Percentiles rank a stretch among this genome's conserved stretches.
These are phyloP conservation scores for Yamadazyma paraphyllophila DNA, from an alignment of 805 yeast species.

Conservation along the genomic window DNA sequence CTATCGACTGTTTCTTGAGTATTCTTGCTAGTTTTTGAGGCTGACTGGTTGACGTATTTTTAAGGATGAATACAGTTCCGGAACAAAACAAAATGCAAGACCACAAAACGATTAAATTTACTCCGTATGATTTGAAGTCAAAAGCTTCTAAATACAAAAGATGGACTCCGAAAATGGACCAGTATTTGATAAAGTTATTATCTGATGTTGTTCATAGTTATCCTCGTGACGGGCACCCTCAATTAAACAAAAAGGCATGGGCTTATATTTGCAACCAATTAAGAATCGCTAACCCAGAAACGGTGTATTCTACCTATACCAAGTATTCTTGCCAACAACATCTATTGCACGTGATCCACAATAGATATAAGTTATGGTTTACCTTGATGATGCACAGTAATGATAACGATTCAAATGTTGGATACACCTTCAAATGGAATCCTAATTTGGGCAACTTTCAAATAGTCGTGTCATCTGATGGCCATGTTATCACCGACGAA, in stretches of 20 bases:
- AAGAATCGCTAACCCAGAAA: slow-evolving; percentile 37
- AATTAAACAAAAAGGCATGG: slow-evolving; percentile 39
- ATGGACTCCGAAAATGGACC: slow-evolving; percentile 41
- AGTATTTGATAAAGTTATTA: slow-evolving; percentile 27
- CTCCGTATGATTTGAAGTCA: slow-evolving; percentile 31
- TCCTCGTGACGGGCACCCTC: slow-evolving; percentile 28
- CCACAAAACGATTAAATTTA: slow-evolving; percentile 16
- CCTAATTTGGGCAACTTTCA: slow-evolving; percentile 34
- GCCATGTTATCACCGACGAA: slow-evolving; percentile 27
- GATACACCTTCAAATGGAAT: slow-evolving; percentile 35
- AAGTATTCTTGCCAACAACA: slow-evolving; percentile 41
- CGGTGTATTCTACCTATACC: slow-evolving; percentile 40
- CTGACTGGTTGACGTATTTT: too few species aligned
- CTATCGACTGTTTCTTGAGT: too few species aligned
- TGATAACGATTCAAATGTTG: slow-evolving; percentile 15
- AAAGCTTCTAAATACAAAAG: slow-evolving; percentile 36
- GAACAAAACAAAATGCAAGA: slow-evolving; percentile 5
- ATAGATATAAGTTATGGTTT: slow-evolving; percentile 35
- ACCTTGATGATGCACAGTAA: slow-evolving; percentile 30
- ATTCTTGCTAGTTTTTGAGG: too few species aligned
- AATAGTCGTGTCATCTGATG: slow-evolving; percentile 25
- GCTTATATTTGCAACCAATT: slow-evolving; percentile 34
- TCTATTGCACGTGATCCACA: slow-evolving; percentile 34
- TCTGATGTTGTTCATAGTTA: slow-evolving; percentile 37
- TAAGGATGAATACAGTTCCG: slow-evolving; percentile 2